Conservation (phyloP, 2,329 filamentous ascomycete genomes). For the Lecanosticta acicola region DNA sequence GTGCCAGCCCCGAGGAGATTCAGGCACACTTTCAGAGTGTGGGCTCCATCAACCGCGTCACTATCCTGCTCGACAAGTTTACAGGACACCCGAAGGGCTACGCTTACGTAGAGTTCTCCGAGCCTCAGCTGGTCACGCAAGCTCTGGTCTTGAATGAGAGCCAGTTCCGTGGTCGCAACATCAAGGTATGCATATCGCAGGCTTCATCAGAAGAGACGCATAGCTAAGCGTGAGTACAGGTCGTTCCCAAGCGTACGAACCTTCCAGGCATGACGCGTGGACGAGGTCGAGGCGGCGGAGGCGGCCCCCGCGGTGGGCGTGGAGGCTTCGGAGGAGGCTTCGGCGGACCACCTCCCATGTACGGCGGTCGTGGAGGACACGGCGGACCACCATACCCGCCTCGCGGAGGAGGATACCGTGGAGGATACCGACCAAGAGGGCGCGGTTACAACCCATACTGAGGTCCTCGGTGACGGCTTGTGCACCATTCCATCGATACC, state of each 20-base stretch:
- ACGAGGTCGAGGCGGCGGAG: constrained; percentile 59
- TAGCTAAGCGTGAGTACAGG: constrained; percentile 43
- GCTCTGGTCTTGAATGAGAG: constrained; percentile 95
- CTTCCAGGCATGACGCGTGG: constrained; percentile 89
- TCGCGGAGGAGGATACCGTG: constrained; percentile 37
- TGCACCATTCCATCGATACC: background rate
- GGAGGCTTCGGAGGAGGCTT: constrained; percentile 48
- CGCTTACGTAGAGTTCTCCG: constrained; percentile 96
- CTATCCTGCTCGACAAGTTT: constrained; percentile 95
- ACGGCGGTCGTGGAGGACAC: constrained; percentile 33
- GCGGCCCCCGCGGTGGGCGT: constrained; percentile 39
- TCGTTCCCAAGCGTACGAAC: constrained; percentile 91
- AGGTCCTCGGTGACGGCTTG: constrained; percentile 8
- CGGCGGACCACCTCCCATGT: constrained; percentile 37
- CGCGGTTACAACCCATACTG: constrained; percentile 37
- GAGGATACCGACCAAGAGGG: constrained; percentile 33
- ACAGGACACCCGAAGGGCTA: constrained; percentile 99
- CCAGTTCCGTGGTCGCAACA: constrained; percentile 85
- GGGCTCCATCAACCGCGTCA: constrained; percentile 95
- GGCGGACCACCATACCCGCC: constrained; percentile 35
- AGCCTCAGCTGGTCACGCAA: constrained; percentile 86
- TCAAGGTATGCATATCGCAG: constrained; percentile 64
- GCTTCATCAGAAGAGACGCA: background rate
- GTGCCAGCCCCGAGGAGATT: constrained; percentile 92
- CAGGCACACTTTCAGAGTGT: constrained; percentile 98